A percentile compares a stretch with the other conserved stretches of the same genome.
These are phyloP conservation scores for Cyclospora cayetanensis DNA, from an alignment of 169 alveolate species.

Conservation along the genomic window DNA sequence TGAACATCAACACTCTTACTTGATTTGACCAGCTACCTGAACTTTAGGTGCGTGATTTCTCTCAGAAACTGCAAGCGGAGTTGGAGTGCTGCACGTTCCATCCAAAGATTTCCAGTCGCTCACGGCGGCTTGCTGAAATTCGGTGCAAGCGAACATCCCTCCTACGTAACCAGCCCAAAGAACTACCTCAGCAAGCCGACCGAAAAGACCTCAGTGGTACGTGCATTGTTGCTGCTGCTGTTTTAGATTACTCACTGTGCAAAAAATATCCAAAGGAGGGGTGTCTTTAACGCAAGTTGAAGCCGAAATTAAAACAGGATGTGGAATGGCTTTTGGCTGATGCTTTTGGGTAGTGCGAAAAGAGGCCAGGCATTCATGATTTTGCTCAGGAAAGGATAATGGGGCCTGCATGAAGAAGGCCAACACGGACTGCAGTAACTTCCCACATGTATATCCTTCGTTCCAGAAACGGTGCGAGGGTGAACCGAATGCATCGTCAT, in stretches of 20 bases:
- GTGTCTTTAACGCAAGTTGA: too few species aligned
- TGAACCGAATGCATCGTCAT: too few species aligned
- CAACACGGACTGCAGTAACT: neutral
- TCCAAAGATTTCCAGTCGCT: constrained; percentile 17
- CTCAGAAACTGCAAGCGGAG: constrained; percentile 36
- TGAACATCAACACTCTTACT: neutral
- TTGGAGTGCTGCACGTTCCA: constrained; percentile 55
- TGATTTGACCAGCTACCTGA: neutral
- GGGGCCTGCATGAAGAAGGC: neutral
- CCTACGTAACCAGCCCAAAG: neutral
- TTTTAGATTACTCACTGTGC: too few species aligned
- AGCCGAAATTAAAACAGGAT: too few species aligned
- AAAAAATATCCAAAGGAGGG: too few species aligned
- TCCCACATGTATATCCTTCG: constrained; percentile 30
- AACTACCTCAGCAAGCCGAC: neutral
- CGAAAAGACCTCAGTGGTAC: neutral
- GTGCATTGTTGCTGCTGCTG: too few species aligned
- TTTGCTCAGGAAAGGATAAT: too few species aligned
- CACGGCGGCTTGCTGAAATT: constrained; percentile 22
- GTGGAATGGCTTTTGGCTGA: too few species aligned
- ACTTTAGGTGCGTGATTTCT: neutral
- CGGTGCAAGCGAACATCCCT: neutral
- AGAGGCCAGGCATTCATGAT: too few species aligned
- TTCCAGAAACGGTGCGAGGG: constrained; percentile 53
- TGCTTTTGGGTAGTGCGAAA: too few species aligned